These are phyloP conservation scores for Rhynchosporium graminicola DNA, from an alignment of 2,329 filamentous ascomycete genomes.

Conservation along the genomic window DNA sequence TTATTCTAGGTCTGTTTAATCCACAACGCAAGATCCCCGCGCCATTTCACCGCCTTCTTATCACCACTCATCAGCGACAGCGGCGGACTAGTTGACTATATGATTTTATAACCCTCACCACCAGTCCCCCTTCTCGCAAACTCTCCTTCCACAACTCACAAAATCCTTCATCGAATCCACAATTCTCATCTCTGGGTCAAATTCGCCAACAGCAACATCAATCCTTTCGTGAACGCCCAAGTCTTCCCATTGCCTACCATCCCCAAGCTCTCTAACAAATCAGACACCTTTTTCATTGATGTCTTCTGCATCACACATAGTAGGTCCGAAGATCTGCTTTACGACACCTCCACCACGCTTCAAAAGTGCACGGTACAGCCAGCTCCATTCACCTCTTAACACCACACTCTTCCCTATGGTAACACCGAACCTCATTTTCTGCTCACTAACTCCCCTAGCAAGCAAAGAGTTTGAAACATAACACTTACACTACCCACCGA, in stretches of 20 bases:
- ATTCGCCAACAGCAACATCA: conserved; percentile 28
- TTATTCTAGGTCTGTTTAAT: conserved; percentile 24
- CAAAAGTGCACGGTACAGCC: conserved; percentile 34
- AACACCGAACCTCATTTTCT: conserved; percentile 25
- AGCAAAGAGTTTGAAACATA: conserved; percentile 38
- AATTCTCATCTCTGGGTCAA: conserved; percentile 31
- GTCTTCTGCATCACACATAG: conserved; percentile 26
- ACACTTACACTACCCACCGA: conserved; percentile 36
- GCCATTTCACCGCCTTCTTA: conserved; percentile 37
- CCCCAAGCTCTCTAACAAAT: conserved; percentile 26
- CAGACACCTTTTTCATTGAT: conserved; percentile 25
- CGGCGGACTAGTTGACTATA: conserved; percentile 40
- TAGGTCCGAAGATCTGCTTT: conserved; percentile 28
- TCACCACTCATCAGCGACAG: conserved; percentile 35
- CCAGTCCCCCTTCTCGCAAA: conserved; percentile 33
- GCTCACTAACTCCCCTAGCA: conserved; percentile 26
- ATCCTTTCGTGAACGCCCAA: conserved; percentile 31
- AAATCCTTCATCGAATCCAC: conserved; percentile 33
- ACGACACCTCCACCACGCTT: conserved; percentile 12
- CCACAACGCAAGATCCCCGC: conserved; percentile 35
- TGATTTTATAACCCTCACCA: conserved; percentile 28
- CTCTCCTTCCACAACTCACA: conserved; percentile 30
- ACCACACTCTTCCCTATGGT: conserved; percentile 18
- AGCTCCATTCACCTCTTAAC: conserved; percentile 34
- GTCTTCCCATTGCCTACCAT: conserved; percentile 27